A percentile compares a stretch with the other conserved stretches of the same genome.
phyloP scores from a whole-genome alignment of 805 yeast genomes.

The Cyberlindnera misumaiensis region DNA sequence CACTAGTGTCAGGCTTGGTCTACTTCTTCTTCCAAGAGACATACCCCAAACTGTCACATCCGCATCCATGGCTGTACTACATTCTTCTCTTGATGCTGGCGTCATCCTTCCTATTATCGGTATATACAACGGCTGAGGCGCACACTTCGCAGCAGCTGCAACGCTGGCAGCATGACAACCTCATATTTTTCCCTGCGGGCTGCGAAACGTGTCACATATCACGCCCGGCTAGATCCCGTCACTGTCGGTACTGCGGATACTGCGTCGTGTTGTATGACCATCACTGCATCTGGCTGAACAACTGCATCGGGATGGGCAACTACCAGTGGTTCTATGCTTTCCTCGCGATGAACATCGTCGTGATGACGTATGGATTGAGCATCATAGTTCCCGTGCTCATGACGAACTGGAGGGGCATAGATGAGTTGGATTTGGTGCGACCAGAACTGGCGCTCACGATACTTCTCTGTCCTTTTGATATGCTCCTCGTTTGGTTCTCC shows the following conservation, averaged over 20 bases:
- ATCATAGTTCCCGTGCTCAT: slow-evolving; percentile 9
- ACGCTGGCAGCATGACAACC: slow-evolving; percentile 10
- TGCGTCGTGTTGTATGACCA: slow-evolving; percentile 68
- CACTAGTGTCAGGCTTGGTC: slow-evolving; percentile 9
- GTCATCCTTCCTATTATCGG: slow-evolving; percentile 7
- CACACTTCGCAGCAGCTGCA: slow-evolving; percentile 1
- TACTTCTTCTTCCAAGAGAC: slow-evolving; percentile 11
- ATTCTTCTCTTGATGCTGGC: slow-evolving; percentile 4
- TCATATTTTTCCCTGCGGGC: slow-evolving; percentile 16
- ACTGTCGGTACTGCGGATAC: slow-evolving; percentile 59
- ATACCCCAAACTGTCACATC: slow-evolving; percentile 10
- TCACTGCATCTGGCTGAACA: slow-evolving; percentile 68
- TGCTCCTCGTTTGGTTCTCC: slow-evolving; percentile 39
- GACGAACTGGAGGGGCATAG: slow-evolving; percentile 3
- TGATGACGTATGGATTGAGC: slow-evolving; percentile 39
- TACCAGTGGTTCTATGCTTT: slow-evolving; percentile 54
- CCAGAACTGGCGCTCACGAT: slow-evolving; percentile 27
- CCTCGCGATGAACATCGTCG: slow-evolving; percentile 39
- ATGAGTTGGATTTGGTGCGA: slow-evolving; percentile 1
- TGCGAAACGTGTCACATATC: slow-evolving; percentile 56
- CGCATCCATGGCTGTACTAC: slow-evolving; percentile 14
- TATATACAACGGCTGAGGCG: slow-evolving; percentile 10
- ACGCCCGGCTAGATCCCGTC: slow-evolving; percentile 70
- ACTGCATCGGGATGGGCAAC: slow-evolving; percentile 67
- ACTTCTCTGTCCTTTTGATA: slow-evolving; percentile 36